Evolutionary conservation across 768 basidiomycete species (phyloP).

Genomic region (Rhizopogon salebrosus): DNA sequence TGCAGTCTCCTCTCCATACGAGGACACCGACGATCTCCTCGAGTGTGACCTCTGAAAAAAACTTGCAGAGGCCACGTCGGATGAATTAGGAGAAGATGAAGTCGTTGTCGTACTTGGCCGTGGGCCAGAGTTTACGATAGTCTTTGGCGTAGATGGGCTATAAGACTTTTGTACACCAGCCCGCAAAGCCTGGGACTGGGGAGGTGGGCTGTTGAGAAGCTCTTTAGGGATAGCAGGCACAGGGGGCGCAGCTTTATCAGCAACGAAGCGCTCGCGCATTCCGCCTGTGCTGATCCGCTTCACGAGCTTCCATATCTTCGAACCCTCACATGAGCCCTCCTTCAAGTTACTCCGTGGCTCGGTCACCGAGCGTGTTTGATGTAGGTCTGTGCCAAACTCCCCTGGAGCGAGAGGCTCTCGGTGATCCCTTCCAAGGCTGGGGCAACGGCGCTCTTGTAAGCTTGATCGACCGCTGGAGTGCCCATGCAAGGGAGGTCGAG

Average conservation of each 20-base stretch:
- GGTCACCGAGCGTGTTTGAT: not conserved
- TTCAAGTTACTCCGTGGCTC: not conserved
- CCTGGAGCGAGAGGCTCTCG: constrained; percentile 17
- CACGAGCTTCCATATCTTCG: constrained; percentile 62
- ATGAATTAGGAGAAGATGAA: constrained; percentile 59
- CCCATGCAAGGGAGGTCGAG: constrained; percentile 11
- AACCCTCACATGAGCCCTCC: constrained; percentile 24
- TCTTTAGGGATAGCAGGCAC: constrained; percentile 57
- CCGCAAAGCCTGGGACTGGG: not conserved
- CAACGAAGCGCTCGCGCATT: constrained; percentile 44
- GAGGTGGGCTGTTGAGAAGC: constrained; percentile 11
- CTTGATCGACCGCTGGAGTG: constrained; percentile 24
- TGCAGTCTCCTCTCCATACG: constrained; percentile 38
- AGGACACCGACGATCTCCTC: constrained; percentile 52
- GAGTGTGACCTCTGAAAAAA: constrained; percentile 48
- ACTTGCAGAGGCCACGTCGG: constrained; percentile 48
- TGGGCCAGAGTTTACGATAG: constrained; percentile 10
- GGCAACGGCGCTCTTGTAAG: constrained; percentile 25
- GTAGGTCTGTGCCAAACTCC: not conserved
- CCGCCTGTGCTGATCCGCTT: constrained; percentile 65
- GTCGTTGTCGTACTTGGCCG: constrained; percentile 47
- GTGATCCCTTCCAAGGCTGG: not conserved
- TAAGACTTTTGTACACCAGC: not conserved
- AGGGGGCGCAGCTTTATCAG: constrained; percentile 38
- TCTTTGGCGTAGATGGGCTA: constrained; percentile 7